Base-by-base conservation (phyloP, 2,329 filamentous ascomycete species). In the Curvularia sp. region DNA sequence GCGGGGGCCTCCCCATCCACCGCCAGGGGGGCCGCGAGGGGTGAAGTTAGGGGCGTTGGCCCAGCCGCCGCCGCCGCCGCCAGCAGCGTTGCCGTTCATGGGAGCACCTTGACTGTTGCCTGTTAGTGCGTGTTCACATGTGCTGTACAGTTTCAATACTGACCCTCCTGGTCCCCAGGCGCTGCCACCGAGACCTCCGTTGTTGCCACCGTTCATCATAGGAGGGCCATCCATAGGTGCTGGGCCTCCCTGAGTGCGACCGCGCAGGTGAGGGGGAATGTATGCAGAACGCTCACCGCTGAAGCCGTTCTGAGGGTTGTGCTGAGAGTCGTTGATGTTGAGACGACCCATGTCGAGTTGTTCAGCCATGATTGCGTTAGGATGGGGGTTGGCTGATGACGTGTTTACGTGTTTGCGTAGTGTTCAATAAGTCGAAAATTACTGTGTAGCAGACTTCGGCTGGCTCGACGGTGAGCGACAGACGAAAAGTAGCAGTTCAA, bases 221-320 rank as follows among this genome's bases (percentile, higher is more conserved):
- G 67, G 67, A 21, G 65, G 60, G 53, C 71, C 72, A 60, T 78
- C 76, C 69, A 79, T 77, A 57, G 76, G 78, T 66, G 79, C 77
- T 18, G 68, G 65, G 18, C 59, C 65, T 41, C 62, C 64, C 48
- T 63, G 64, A 57, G 77, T 74, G 57, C 76, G 74, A 39, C 74
- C 74, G 75, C 91, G 88, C 84, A 93, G 87, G 80, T 95, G 92
- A 79, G 91, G 91, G 67, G 91, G 91, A 68, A 95, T 93, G 83
- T 95, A 95, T 56, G 86, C 83, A 76, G 90, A 90, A 73, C 89
- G 89, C 69, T 81, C 83, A 60, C 74, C 71, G 66, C 82, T 80
- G 70, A 79, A 78, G 74, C 77, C 80, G 73, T 80, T 79, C 51
- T 58, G 55, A 51, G 79, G 77, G 67, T 84, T 86, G 75, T 87